Conservation (phyloP, 257 asterid species). For the Oldenlandia corymbosa region DNA sequence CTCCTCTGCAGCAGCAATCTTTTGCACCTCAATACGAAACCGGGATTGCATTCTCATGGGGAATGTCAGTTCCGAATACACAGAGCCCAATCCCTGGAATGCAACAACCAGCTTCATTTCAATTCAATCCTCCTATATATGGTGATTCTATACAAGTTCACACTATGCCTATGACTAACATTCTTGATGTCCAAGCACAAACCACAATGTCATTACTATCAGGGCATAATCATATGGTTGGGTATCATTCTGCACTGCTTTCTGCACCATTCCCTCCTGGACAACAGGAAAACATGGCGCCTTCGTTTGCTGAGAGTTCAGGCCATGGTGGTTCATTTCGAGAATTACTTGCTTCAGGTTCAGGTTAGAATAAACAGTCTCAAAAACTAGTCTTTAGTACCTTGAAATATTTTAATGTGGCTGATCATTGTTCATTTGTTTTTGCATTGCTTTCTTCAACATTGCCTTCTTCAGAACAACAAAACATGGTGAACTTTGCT, state of each 20-base stretch:
- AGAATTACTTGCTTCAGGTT: no score
- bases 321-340: no score
- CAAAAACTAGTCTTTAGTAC: no score
- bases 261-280: no score
- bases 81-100: neutral
- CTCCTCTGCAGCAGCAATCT: conserved; percentile 3
- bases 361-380: no score
- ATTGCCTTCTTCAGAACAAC: no score
- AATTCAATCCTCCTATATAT: neutral
- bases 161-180: neutral
- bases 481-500: no score
- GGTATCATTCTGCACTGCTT: neutral
- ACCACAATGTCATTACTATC: neutral
- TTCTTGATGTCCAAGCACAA: conserved; percentile 4
- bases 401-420: no score
- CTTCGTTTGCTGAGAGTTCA: no score
- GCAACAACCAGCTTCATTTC: conserved; percentile 8
- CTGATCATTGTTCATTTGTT: no score
- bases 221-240: neutral
- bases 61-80: neutral
- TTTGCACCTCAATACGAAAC: neutral
- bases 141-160: conserved; percentile 15
- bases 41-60: neutral
- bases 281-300: conserved; percentile 10
- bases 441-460: no score